These are phyloP conservation scores for Phaeosphaeria sp. DNA, from an alignment of 2,329 filamentous ascomycete genomes.

Conservation along the genomic window DNA sequence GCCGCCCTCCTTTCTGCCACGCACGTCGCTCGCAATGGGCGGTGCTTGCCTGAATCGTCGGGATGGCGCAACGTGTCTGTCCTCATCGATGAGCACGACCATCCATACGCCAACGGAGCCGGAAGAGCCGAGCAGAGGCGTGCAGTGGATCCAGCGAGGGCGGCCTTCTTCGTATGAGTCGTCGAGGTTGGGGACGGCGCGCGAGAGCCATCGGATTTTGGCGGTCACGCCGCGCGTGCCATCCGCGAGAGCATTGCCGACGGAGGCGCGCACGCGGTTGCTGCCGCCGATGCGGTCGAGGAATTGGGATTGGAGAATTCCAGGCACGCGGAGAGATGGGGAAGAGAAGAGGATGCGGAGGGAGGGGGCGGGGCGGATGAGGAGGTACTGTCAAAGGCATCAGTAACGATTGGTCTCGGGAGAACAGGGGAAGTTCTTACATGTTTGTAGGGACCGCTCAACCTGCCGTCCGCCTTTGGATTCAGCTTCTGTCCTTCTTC, in stretches of 20 bases:
- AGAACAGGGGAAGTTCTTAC: slow-evolving; percentile 48
- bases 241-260: slow-evolving; percentile 67
- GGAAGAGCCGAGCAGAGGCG: slow-evolving; percentile 71
- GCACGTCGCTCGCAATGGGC: slow-evolving; percentile 36
- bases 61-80: slow-evolving; percentile 27
- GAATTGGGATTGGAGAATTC: slow-evolving; percentile 58
- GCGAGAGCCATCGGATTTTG: slow-evolving; percentile 72
- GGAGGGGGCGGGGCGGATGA: slow-evolving; percentile 56
- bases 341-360: slow-evolving; percentile 60
- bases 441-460: slow-evolving; percentile 63
- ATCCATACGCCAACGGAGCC: slow-evolving; percentile 79
- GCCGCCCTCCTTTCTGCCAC: slow-evolving; percentile 12
- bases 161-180: slow-evolving; percentile 63
- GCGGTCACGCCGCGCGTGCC: slow-evolving; percentile 73
- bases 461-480: slow-evolving; percentile 31
- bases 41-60: slow-evolving; percentile 42
- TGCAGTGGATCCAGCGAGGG: slow-evolving; percentile 78
- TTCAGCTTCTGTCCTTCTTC: slow-evolving; percentile 20
- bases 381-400: slow-evolving; percentile 50
- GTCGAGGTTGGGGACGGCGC: slow-evolving; percentile 44
- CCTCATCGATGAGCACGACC: slow-evolving; percentile 72
- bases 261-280: slow-evolving; percentile 59
- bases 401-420: not conserved
- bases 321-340: slow-evolving; percentile 57
- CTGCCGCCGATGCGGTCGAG: slow-evolving; percentile 59